phyloP scores from a whole-genome alignment of 169 alveolate species.

The Cryptosporidium andersoni region DNA sequence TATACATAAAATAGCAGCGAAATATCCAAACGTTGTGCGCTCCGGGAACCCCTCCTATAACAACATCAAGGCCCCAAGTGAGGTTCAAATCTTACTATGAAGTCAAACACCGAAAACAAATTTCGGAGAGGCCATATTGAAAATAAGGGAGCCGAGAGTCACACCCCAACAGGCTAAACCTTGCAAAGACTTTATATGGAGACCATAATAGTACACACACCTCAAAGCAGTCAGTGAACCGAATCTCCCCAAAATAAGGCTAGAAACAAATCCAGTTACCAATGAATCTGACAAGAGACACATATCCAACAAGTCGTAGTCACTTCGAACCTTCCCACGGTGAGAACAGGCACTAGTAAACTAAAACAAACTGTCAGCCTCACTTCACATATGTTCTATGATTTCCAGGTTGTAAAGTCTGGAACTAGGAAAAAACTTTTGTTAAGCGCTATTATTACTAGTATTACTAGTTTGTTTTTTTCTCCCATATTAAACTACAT shows the following conservation, averaged over 20 bases:
- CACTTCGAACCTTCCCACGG: too few species aligned
- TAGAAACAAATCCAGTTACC: background rate
- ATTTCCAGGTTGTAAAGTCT: constrained; percentile 15
- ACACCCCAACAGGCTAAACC: too few species aligned
- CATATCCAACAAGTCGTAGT: too few species aligned
- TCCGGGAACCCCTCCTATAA: background rate
- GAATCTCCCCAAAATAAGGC: background rate
- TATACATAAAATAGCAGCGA: background rate
- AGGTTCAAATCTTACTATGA: background rate
- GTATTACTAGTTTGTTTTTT: too few species aligned
- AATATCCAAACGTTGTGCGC: constrained; percentile 9
- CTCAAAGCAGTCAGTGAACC: background rate
- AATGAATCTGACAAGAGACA: background rate
- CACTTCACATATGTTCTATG: background rate
- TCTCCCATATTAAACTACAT: too few species aligned
- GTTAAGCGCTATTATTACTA: too few species aligned
- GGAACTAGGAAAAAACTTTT: constrained; percentile 2
- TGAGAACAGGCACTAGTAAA: constrained; percentile 5
- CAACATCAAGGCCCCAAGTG: background rate
- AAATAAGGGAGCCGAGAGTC: too few species aligned
- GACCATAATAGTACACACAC: constrained; percentile 52
- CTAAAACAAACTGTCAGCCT: constrained; percentile 2
- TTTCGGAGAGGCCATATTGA: constrained; percentile 1
- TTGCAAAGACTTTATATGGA: too few species aligned
- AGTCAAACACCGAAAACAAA: background rate